A percentile compares a stretch with the other conserved stretches of the same genome.
These are phyloP conservation scores for Lachancea thermotolerans DNA, from an alignment of 805 yeast species.

Conservation along the genomic window DNA sequence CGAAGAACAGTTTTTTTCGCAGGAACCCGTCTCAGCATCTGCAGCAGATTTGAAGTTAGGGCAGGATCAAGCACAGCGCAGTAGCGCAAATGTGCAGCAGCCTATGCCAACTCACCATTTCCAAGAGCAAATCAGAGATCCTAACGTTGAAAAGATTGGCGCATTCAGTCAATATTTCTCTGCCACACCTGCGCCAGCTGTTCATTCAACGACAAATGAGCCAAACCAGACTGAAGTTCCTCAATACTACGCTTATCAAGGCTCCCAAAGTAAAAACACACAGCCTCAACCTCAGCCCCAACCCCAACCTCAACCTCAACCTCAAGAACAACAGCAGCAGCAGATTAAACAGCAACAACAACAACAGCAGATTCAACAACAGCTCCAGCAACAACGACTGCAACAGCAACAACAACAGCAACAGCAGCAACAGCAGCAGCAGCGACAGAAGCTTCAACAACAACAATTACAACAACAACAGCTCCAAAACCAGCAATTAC, in stretches of 20 bases:
- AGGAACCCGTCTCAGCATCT: background rate
- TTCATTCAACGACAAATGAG: background rate
- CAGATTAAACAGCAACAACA: conserved; percentile 5
- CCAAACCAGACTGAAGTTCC: background rate
- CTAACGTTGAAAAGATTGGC: background rate
- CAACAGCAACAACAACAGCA: conserved; percentile 6
- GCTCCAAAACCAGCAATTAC: background rate
- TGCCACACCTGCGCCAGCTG: background rate
- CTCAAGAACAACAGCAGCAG: conserved; percentile 9
- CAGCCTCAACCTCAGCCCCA: conserved; percentile 3
- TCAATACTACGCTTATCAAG: conserved; percentile 1
- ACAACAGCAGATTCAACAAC: background rate
- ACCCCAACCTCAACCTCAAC: conserved; percentile 7
- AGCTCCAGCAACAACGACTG: no score
- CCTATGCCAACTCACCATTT: background rate
- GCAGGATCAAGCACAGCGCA: background rate
- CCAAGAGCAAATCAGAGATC: background rate
- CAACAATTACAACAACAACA: conserved; percentile 9
- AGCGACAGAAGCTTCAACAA: conserved; percentile 1
- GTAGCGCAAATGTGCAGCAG: no score
- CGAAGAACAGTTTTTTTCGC: background rate
- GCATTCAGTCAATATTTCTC: background rate
- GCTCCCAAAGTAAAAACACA: background rate
- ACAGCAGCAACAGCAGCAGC: conserved; percentile 7
- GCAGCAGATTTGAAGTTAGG: background rate